Base-by-base conservation (phyloP, 805 yeast genomes). In the Candida saitoana region DNA sequence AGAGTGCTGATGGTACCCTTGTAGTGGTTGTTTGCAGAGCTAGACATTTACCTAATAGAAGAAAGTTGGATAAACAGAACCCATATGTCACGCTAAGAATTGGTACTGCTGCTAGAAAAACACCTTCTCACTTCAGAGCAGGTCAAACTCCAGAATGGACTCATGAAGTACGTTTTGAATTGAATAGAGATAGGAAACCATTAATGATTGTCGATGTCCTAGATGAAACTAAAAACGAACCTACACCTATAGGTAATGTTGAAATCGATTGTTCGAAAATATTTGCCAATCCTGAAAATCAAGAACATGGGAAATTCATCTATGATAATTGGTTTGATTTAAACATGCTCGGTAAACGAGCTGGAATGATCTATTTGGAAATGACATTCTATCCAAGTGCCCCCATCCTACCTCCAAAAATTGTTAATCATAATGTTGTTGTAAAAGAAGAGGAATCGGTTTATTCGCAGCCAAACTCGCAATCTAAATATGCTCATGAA, bases 61-160 rank as follows among this genome's bases (percentile, higher is more conserved):
- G 91, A 29, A 87, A 84, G 48, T 69, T 91, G 39, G 97, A 95
- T 55, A 93, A 93, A 55, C 99, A 93, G 63, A 84, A 87, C 49
- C 99, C 98, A 2, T 90, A 87, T 63, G 84, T 89, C 46, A 79
- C 91, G 4, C 72, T 87, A 9, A 69, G 98, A 43, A 72, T 93
- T 4, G 91, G 90, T 20, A 87, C 87, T 45, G 77, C 78, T 52
- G 91, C 95, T 7, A 81, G 85, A 49, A 80, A 84, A 54, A 87
- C 97, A 1, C 81, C 80, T 27, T 74, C 87, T 0, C 80, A 86
- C 45, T 75, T 78, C 40, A 68, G 98, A 50, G 99, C 96, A 1
- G 99, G 99, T 2, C 99, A 93, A 58, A 84, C 87, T 3, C 99
- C 99, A 1, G 77, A 71, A 16, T 93, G 97, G 87, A 82, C 87